Conservation (phyloP, 495 filamentous ascomycete genomes). For the Lophium mytilinum region DNA sequence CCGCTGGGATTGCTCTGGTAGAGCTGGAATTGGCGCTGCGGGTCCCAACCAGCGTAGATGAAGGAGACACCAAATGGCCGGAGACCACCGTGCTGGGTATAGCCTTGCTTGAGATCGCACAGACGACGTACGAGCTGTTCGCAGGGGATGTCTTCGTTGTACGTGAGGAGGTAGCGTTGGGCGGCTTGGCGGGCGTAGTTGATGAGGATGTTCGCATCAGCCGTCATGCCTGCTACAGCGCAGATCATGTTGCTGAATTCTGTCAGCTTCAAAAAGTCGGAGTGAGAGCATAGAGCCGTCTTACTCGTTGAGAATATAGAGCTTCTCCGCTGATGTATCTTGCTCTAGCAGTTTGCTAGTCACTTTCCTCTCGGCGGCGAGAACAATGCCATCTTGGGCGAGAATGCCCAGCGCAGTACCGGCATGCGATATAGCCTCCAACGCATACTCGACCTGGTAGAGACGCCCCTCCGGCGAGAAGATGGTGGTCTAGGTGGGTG, state of each 20-base stretch:
- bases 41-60: conserved; percentile 98
- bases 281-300: conserved; percentile 20
- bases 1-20: conserved; percentile 99
- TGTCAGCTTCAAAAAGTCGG: not conserved
- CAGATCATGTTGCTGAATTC: conserved; percentile 93
- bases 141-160: conserved; percentile 99
- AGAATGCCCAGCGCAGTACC: conserved; percentile 94
- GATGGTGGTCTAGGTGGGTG: conserved; percentile 76
- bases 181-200: conserved; percentile 96
- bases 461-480: conserved; percentile 98
- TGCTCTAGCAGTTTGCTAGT: conserved; percentile 98
- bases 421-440: conserved; percentile 97
- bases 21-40: conserved; percentile 91
- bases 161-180: conserved; percentile 94
- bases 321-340: conserved; percentile 98
- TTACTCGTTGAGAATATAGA: conserved; percentile 98
- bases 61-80: conserved; percentile 97
- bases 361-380: conserved; percentile 98
- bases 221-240: conserved; percentile 97
- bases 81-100: conserved; percentile 97
- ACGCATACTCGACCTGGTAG: conserved; percentile 98
- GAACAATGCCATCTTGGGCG: conserved; percentile 95
- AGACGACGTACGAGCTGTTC: conserved; percentile 94
- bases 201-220: conserved; percentile 99
- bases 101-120: conserved; percentile 98